Conservation (phyloP, 495 filamentous ascomycete genomes). For the Astrothelium macrocarpum region DNA sequence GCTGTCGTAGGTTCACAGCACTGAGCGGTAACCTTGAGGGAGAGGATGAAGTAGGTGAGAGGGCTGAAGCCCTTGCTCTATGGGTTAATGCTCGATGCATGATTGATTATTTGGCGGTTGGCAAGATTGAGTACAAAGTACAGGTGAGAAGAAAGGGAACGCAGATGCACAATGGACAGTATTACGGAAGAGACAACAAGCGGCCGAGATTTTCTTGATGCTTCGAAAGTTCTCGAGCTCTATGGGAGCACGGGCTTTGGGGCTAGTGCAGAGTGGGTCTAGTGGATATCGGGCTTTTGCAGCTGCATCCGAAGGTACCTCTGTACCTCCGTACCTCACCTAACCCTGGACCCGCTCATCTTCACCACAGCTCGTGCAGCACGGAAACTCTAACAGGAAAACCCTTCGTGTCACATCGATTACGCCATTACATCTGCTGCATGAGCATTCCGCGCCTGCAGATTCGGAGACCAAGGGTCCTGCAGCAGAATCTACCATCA, state of each 20-base stretch:
- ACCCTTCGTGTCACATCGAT: too few relatives aligned
- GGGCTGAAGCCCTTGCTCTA: slow-evolving; percentile 56
- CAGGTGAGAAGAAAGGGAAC: neutral
- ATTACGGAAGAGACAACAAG: neutral
- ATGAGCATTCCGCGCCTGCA: too few relatives aligned
- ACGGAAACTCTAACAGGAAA: too few relatives aligned
- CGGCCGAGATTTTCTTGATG: neutral
- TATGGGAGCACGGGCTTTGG: neutral
- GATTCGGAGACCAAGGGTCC: too few relatives aligned
- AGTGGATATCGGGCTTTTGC: neutral
- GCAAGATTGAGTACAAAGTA: neutral
- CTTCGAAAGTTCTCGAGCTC: slow-evolving; percentile 7
- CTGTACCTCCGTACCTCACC: too few relatives aligned
- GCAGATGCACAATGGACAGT: neutral
- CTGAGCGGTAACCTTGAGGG: slow-evolving; percentile 28
- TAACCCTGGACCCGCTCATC: too few relatives aligned
- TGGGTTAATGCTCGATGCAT: slow-evolving; percentile 70
- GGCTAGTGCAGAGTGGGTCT: neutral
- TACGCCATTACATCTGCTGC: too few relatives aligned
- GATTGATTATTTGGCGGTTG: slow-evolving; percentile 21
- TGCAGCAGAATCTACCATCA: too few relatives aligned
- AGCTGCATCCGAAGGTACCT: neutral
- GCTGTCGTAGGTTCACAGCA: slow-evolving; percentile 63
- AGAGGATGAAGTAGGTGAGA: slow-evolving; percentile 52
- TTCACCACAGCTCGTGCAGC: too few relatives aligned